phyloP scores from a whole-genome alignment of 2,329 filamentous ascomycete species.

The Aspergillus uvarum region DNA sequence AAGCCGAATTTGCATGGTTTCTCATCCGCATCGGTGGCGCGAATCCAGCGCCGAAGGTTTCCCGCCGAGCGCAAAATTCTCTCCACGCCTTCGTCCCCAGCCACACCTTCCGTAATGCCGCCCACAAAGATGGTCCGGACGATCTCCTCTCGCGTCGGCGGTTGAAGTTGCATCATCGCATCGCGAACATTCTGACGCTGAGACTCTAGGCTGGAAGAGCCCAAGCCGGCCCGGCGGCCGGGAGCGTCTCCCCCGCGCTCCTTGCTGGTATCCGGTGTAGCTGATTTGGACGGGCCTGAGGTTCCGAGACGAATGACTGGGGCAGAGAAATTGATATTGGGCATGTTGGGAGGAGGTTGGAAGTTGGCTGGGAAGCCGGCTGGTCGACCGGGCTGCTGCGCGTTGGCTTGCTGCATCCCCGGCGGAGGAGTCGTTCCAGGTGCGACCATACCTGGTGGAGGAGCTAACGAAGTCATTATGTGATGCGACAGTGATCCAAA shows the following conservation, averaged over 20 bases:
- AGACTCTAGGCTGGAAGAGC: constrained; percentile 64
- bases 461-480: constrained; percentile 50
- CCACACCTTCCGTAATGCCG: constrained; percentile 75
- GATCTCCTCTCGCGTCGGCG: constrained; percentile 86
- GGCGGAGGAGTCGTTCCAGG: constrained; percentile 78
- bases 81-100: constrained; percentile 77
- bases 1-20: constrained; percentile 90
- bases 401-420: constrained; percentile 72
- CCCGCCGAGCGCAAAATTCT: constrained; percentile 75
- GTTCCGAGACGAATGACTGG: constrained; percentile 93
- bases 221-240: constrained; percentile 56
- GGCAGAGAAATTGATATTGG: constrained; percentile 97
- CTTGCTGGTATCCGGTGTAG: constrained; percentile 46
- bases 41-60: constrained; percentile 79
- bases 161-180: constrained; percentile 68
- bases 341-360: constrained; percentile 85
- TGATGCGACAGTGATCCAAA: background rate
- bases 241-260: constrained; percentile 44
- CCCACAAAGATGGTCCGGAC: constrained; percentile 87
- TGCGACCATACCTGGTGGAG: constrained; percentile 74
- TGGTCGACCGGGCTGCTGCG: constrained; percentile 74
- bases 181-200: constrained; percentile 68
- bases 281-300: constrained; percentile 62
- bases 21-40: constrained; percentile 72
- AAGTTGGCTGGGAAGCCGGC: constrained; percentile 79